Evolutionary conservation across 257 asterid genomes (phyloP), one percentile per base, ranked within the genome.

Genomic region (Lycium ferocissimum): DNA sequence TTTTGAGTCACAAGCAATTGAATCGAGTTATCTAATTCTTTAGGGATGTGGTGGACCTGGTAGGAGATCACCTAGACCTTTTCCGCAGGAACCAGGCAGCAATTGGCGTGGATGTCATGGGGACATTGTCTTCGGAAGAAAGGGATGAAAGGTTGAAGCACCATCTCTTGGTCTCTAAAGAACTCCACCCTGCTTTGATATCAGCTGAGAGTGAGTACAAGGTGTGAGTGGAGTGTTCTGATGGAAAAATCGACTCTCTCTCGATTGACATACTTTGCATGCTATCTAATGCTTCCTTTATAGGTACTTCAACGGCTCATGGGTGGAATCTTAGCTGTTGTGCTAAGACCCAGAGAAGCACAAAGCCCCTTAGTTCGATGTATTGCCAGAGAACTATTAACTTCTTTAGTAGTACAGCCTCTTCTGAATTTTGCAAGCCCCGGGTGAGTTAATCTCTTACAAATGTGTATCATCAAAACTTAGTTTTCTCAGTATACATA

Each of bases 201-300:
- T 94, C 99, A 86, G 82, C 99, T 72, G 99, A 97, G 91, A 87
- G 97, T 94, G 99, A 97, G 98, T 95, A 97, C 97, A 97, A 97
- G 99, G 99, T 97, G 96, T 92, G 92, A 73, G 89, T 88, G 88
- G 92, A 87, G 95, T 87, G 91, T 85, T 92, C 92, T 92, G 59
- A 81, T 89, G 85, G 88, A 90, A 84, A 87, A 35, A 72, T 76
- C 69, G 51, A 83, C 89, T 76, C 83, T 87, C 83, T 51, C 38
- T 80, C 79, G 10, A 33, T 49, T 84, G 79, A 72, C 71, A 59
- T 84, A 12, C 61, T 76, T 79, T 82, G 86, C 82, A 11, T 85
- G 86, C 49, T 73, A 65, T 81, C 88, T 91, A 86, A 92, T 85
- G 73, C 85, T 85, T 69, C 63, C 65, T 83, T 70, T 35, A 62